Evolutionary conservation across 2,329 filamentous ascomycete species (phyloP).

Genomic region (Pezicula carpinea): DNA sequence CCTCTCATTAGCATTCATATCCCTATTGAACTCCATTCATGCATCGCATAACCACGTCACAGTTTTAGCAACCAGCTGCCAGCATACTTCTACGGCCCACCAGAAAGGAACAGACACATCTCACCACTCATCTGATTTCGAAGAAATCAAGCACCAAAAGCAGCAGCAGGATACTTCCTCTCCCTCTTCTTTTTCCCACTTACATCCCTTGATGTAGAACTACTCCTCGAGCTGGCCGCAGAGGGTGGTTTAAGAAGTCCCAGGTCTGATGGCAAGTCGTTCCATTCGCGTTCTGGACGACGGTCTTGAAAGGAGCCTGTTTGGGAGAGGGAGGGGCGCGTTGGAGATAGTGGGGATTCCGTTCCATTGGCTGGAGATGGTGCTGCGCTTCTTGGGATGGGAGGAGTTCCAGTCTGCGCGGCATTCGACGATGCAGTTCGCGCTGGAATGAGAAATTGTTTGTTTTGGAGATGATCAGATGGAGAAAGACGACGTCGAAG

Average conservation of each 20-base stretch:
- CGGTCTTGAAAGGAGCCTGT: slow-evolving; percentile 51
- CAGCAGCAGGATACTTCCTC: slow-evolving; percentile 56
- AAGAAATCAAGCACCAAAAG: slow-evolving; percentile 40
- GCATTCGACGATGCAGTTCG: slow-evolving; percentile 36
- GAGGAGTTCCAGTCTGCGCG: slow-evolving; percentile 58
- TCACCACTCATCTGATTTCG: neutral
- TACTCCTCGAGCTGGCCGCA: slow-evolving; percentile 49
- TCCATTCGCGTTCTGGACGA: slow-evolving; percentile 59
- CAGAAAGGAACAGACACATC: too few relatives aligned
- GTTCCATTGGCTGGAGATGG: neutral
- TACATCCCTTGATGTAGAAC: slow-evolving; percentile 33
- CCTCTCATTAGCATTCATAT: too few relatives aligned
- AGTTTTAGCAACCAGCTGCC: too few relatives aligned
- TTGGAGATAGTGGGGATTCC: neutral
- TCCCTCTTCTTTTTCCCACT: slow-evolving; percentile 51
- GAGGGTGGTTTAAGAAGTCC: slow-evolving; percentile 27
- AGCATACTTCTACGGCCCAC: too few relatives aligned
- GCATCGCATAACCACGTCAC: too few relatives aligned
- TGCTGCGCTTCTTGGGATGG: slow-evolving; percentile 23
- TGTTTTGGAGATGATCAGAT: slow-evolving; percentile 17
- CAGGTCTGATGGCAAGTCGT: slow-evolving; percentile 55
- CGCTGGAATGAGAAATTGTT: slow-evolving; percentile 28
- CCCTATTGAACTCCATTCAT: too few relatives aligned
- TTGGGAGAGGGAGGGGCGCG: slow-evolving; percentile 1
- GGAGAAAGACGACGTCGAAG: slow-evolving; percentile 39